Evolutionary conservation across 805 yeast genomes (phyloP).

Genomic region (Brettanomyces anomalus): DNA sequence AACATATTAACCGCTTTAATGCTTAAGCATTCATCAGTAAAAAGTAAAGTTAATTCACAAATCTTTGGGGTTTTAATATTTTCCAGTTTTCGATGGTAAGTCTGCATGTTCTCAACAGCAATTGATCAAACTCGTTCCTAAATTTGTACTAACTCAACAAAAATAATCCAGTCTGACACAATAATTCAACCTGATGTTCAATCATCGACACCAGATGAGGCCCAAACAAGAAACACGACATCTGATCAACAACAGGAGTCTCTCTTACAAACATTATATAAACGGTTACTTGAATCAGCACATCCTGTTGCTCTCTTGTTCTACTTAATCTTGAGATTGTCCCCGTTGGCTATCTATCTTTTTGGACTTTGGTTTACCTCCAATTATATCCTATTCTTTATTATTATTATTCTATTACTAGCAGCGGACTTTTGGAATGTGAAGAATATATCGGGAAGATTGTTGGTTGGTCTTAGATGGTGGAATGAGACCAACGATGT

Average conservation of each 20-base stretch:
- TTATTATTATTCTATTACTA: slow-evolving; percentile 60
- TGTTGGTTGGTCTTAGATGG: slow-evolving; percentile 90
- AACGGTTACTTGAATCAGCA: slow-evolving; percentile 55
- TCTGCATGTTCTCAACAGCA: no score
- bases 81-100: no score
- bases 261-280: slow-evolving; percentile 24
- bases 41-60: no score
- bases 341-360: slow-evolving; percentile 57
- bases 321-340: slow-evolving; percentile 52
- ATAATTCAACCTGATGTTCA: slow-evolving; percentile 2
- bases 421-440: slow-evolving; percentile 93
- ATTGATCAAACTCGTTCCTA: no score
- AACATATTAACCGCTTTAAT: no score
- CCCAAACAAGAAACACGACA: no score
- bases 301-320: slow-evolving; percentile 74
- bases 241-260: no score
- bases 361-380: slow-evolving; percentile 70
- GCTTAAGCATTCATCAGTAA: no score
- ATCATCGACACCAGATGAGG: no score
- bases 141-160: neutral
- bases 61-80: no score
- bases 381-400: slow-evolving; percentile 68
- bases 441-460: slow-evolving; percentile 83
- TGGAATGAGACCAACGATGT: slow-evolving; percentile 77
- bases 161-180: slow-evolving; percentile 1